Conservation (phyloP, 805 yeast genomes). For the Saccharomycopsis sp. region DNA sequence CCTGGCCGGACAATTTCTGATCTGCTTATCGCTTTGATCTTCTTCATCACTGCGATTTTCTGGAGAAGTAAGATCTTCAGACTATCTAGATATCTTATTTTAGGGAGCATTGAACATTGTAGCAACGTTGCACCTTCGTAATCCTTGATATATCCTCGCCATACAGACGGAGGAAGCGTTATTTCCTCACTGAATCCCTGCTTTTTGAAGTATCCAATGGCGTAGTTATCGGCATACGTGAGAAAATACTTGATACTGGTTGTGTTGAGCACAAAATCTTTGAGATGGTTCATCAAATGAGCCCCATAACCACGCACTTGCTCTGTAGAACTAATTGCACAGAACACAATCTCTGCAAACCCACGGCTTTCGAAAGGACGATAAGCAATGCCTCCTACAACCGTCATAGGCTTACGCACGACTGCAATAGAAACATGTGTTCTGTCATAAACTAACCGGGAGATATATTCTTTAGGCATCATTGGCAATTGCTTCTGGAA, state of each 20-base stretch:
- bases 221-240: constrained; percentile 97
- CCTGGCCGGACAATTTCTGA: constrained; percentile 83
- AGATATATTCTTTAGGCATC: constrained; percentile 97
- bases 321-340: constrained; percentile 96
- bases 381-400: constrained; percentile 96
- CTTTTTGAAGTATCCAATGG: constrained; percentile 96
- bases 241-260: constrained; percentile 79
- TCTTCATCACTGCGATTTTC: constrained; percentile 83
- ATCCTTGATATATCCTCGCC: constrained; percentile 99
- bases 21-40: constrained; percentile 71
- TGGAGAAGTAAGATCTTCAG: constrained; percentile 80
- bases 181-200: constrained; percentile 98
- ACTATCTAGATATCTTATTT: constrained; percentile 81
- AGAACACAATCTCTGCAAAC: constrained; percentile 97
- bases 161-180: constrained; percentile 70
- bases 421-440: constrained; percentile 95
- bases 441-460: constrained; percentile 88
- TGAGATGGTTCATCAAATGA: constrained; percentile 94
- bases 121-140: constrained; percentile 98
- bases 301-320: constrained; percentile 99
- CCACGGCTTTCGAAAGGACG: constrained; percentile 85
- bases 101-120: constrained; percentile 94
- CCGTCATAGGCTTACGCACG: constrained; percentile 86
- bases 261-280: constrained; percentile 89
- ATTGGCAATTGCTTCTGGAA: constrained; percentile 97